These are phyloP conservation scores for Tolypocladium ovalisporum DNA, from an alignment of 2,329 filamentous ascomycete species.

Conservation along the genomic window DNA sequence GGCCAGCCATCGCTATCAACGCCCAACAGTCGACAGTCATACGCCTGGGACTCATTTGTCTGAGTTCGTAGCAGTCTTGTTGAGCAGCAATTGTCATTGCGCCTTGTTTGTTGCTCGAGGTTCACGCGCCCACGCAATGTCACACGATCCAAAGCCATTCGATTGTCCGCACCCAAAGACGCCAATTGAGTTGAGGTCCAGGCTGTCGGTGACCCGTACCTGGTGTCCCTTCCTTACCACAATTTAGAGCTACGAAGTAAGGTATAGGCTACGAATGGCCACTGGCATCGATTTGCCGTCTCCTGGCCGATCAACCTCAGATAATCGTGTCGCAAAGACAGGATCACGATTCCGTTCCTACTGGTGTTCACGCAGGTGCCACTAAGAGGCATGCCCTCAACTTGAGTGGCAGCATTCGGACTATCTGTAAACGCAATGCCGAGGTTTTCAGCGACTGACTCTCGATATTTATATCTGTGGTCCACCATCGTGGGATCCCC, in stretches of 20 bases:
- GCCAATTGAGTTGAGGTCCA: not conserved
- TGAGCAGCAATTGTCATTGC: not conserved
- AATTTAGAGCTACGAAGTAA: too few relatives aligned
- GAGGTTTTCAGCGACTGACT: not conserved
- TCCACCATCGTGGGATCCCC: not conserved
- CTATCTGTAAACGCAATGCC: not conserved
- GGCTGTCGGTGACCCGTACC: not conserved
- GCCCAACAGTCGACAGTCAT: too few relatives aligned
- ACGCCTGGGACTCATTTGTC: not conserved
- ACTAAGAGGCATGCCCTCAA: not conserved
- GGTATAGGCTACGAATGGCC: too few relatives aligned
- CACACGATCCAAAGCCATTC: not conserved
- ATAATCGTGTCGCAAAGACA: not conserved
- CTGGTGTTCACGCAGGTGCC: not conserved
- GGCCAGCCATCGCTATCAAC: not conserved
- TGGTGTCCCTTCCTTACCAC: too few relatives aligned
- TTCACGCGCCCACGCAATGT: not conserved
- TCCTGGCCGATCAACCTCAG: not conserved
- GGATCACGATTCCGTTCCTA: not conserved
- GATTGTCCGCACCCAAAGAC: not conserved
- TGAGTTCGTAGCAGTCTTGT: too few relatives aligned
- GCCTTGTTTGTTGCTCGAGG: not conserved
- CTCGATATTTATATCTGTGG: not conserved
- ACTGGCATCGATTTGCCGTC: not conserved
- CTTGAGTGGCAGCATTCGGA: not conserved